A percentile compares a stretch with the other conserved stretches of the same genome.
These are phyloP conservation scores for Sporothrix luriei DNA, from an alignment of 2,329 filamentous ascomycete species.

Conservation along the genomic window DNA sequence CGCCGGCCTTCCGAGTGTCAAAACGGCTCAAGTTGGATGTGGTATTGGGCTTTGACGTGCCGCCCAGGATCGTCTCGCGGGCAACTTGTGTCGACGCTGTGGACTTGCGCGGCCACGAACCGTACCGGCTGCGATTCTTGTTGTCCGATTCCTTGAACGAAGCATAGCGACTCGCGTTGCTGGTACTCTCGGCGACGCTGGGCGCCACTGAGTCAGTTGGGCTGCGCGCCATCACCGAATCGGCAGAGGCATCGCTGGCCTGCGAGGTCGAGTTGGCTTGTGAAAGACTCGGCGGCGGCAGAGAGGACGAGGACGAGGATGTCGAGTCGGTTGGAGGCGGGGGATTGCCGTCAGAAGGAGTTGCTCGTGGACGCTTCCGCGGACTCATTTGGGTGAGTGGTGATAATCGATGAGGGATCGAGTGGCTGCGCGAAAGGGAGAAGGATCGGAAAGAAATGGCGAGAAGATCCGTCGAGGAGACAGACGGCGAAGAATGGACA, in stretches of 20 bases:
- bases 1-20: constrained; percentile 48
- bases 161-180: constrained; percentile 26
- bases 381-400: constrained; percentile 44
- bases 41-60: constrained; percentile 52
- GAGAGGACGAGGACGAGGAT: not conserved
- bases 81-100: constrained; percentile 62
- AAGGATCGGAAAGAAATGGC: not conserved
- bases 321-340: not conserved
- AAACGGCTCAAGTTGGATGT: constrained; percentile 56
- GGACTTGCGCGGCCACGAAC: constrained; percentile 64
- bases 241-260: constrained; percentile 24
- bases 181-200: constrained; percentile 30
- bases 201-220: constrained; percentile 27
- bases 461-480: not conserved
- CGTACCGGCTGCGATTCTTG: constrained; percentile 59
- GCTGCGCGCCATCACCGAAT: constrained; percentile 24
- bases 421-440: not conserved
- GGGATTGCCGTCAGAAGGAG: constrained; percentile 40
- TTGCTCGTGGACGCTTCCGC: constrained; percentile 48
- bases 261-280: constrained; percentile 14
- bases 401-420: not conserved
- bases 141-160: constrained; percentile 32
- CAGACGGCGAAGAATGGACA: not conserved
- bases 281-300: constrained; percentile 7
- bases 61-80: constrained; percentile 62